phyloP scores from a whole-genome alignment of 2,329 filamentous ascomycete genomes.

The Aspergillus pseudoglaucus region DNA sequence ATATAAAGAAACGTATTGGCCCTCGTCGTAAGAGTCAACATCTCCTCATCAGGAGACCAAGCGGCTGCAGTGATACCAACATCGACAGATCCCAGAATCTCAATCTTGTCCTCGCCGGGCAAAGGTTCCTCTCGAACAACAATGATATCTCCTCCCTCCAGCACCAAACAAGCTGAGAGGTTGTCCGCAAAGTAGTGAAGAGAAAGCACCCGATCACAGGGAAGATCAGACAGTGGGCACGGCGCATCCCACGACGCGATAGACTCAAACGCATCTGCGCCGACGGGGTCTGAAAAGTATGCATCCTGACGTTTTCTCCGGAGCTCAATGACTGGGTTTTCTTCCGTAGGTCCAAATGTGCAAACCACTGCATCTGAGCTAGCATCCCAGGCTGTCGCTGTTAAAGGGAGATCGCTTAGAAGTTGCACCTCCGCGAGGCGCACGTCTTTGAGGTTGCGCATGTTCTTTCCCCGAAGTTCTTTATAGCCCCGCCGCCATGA shows the following conservation, averaged over 20 bases:
- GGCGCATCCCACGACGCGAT: slow-evolving; percentile 88
- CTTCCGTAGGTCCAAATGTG: slow-evolving; percentile 71
- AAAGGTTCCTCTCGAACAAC: slow-evolving; percentile 67
- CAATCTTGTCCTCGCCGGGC: slow-evolving; percentile 69
- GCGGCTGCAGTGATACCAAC: slow-evolving; percentile 80
- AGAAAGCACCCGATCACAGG: slow-evolving; percentile 67
- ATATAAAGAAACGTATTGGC: slow-evolving; percentile 79
- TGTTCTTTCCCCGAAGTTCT: slow-evolving; percentile 37
- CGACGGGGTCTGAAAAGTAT: slow-evolving; percentile 35
- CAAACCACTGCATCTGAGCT: slow-evolving; percentile 71
- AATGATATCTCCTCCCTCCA: slow-evolving; percentile 87
- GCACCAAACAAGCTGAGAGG: slow-evolving; percentile 68
- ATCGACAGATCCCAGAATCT: slow-evolving; percentile 92
- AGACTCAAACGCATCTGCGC: slow-evolving; percentile 35
- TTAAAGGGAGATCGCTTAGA: slow-evolving; percentile 56
- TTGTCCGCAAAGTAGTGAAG: slow-evolving; percentile 83
- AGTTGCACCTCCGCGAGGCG: slow-evolving; percentile 61
- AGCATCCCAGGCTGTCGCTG: slow-evolving; percentile 80
- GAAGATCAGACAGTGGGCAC: slow-evolving; percentile 68
- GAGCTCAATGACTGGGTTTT: slow-evolving; percentile 67
- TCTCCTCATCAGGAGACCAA: slow-evolving; percentile 94
- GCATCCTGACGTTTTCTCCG: slow-evolving; percentile 41
- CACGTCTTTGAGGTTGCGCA: slow-evolving; percentile 84
- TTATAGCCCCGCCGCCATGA: slow-evolving; percentile 33
- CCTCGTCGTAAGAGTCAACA: slow-evolving; percentile 75